phyloP scores from a whole-genome alignment of 2,329 filamentous ascomycete species.

The Dothiorella sarmentorum region DNA sequence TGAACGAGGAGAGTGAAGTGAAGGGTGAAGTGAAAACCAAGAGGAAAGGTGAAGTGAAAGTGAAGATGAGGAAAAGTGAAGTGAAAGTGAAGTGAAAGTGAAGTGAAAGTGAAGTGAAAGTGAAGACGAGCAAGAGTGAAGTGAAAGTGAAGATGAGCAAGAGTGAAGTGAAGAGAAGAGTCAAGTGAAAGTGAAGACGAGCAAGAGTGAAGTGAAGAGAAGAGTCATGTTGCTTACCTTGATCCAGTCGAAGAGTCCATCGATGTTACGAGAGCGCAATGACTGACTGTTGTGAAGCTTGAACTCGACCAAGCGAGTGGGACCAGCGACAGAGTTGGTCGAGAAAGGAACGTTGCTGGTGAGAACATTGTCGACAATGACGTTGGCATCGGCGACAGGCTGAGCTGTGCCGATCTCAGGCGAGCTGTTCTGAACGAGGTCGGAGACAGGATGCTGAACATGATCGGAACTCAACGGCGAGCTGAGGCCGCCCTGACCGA shows the following conservation, averaged over 20 bases:
- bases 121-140: neutral
- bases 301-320: neutral
- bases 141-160: neutral
- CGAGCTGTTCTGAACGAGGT: neutral
- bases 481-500: too few relatives aligned
- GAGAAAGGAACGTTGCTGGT: neutral
- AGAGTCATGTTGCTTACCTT: neutral
- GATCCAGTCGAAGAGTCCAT: neutral
- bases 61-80: neutral
- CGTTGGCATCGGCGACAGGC: neutral
- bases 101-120: neutral
- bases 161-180: neutral
- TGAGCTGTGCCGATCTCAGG: neutral
- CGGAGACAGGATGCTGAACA: neutral
- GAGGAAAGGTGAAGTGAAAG: neutral
- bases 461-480: too few relatives aligned
- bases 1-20: neutral
- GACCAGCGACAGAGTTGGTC: neutral
- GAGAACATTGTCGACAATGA: neutral
- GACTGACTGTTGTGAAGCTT: neutral
- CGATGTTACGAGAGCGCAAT: neutral
- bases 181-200: neutral
- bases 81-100: neutral
- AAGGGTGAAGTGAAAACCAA: constrained; percentile 8
- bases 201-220: neutral